These are phyloP conservation scores for Casuarina equisetifolia DNA, from an alignment of 306 rosid species.

Conservation along the genomic window DNA sequence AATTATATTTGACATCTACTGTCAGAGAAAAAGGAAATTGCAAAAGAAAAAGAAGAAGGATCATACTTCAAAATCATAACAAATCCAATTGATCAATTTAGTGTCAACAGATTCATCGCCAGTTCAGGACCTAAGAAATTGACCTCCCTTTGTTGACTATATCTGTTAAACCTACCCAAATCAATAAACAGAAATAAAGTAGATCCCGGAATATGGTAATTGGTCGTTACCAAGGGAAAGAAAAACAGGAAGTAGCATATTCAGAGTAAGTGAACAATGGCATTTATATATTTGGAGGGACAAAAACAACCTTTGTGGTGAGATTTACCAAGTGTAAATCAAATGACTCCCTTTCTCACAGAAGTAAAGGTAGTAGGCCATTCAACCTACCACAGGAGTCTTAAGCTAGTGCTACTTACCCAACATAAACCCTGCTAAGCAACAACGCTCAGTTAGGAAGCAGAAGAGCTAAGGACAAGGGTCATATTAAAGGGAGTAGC, in stretches of 20 bases:
- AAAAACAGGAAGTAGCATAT: neutral
- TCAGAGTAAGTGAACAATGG: neutral
- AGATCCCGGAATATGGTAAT: neutral
- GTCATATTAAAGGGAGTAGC: too few species aligned
- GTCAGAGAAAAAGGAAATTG: neutral
- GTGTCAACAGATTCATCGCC: neutral
- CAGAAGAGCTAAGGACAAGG: too few species aligned
- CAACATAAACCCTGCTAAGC: neutral
- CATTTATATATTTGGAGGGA: neutral
- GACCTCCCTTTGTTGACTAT: neutral
- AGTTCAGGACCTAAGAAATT: neutral
- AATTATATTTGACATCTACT: neutral
- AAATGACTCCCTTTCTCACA: neutral
- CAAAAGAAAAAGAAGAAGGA: neutral
- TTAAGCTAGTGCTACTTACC: neutral
- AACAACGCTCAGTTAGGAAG: neutral
- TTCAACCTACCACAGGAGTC: neutral
- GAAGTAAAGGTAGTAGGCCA: neutral
- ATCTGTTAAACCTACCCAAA: neutral
- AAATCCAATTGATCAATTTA: neutral
- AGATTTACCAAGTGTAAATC: neutral
- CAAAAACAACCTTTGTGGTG: neutral
- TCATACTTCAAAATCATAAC: neutral
- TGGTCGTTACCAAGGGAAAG: neutral
- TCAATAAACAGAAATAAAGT: neutral